Evolutionary conservation across 2,329 filamentous ascomycete species (phyloP), one percentile per base, ranked within the genome.

Genomic region (Hypocreales sp.): DNA sequence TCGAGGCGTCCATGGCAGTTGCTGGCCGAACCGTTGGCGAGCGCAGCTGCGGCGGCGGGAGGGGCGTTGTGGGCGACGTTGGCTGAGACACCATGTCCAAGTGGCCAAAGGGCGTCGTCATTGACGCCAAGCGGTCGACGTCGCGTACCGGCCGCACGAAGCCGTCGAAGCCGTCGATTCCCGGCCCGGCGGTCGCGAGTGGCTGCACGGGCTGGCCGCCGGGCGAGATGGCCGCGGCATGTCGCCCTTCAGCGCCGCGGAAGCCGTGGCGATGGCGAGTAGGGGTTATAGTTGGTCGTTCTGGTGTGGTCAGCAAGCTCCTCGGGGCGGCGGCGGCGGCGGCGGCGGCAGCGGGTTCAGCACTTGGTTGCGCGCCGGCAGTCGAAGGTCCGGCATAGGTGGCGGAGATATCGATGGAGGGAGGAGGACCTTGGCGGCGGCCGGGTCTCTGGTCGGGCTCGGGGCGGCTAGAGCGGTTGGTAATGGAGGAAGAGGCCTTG

Each of bases 31-130:
- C 60, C 8, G 64, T 64, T 5, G 67, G 64, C 20, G 71, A 69
- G 11, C 51, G 47, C 27, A 53, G 42, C 54, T 77, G 74, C 15
- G 73, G 60, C 2, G 77, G 72, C 25, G 77, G 77, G 24, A 79
- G 64, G 10, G 84, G 84, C 1, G 84, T 92, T 6, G 82, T 90
- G 1, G 84, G 84, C 9, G 84, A 94, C 31, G 86, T 80, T 7
- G 90, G 90, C 47, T 92, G 86, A n/a, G 87, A 94, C 22, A 69
- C 67, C 29, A 84, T 56, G 28, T 79, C 76, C 8, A 67, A 62
- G 35, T 79, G 69, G 29, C 76, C 60, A 22, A 76, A 67, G 6
- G 78, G 70, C 24, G 77, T 62, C 24, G 77, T 62, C 75, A 90
- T 92, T 28, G 79, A 90, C 25, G 79, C 81, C 32, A 90, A 66